Conservation (phyloP, 495 filamentous ascomycete species). For the Talaromyces adpressus region DNA sequence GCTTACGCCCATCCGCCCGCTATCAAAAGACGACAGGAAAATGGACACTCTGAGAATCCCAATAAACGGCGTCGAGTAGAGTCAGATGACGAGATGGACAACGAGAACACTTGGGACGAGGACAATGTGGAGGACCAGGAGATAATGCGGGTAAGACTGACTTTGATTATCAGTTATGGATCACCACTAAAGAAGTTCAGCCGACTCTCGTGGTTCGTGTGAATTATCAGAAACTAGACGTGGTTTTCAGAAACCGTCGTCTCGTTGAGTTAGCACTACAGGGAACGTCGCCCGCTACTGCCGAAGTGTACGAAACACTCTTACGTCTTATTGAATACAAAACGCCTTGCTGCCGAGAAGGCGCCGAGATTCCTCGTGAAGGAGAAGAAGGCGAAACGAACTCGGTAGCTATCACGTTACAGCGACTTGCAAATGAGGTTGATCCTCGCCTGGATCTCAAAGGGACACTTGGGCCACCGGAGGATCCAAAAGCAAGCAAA, state of each 20-base stretch:
- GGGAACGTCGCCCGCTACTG: constrained; percentile 45
- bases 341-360: constrained; percentile 59
- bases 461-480: constrained; percentile 29
- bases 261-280: constrained; percentile 59
- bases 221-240: constrained; percentile 78
- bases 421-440: constrained; percentile 29
- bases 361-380: constrained; percentile 44
- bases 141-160: constrained; percentile 33
- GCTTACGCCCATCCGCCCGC: constrained; percentile 33
- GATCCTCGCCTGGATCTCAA: constrained; percentile 34
- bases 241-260: constrained; percentile 70
- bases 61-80: constrained; percentile 16
- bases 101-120: constrained; percentile 30
- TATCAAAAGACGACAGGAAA: constrained; percentile 23
- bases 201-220: constrained; percentile 64
- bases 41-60: constrained; percentile 11
- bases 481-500: constrained; percentile 15
- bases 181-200: constrained; percentile 20
- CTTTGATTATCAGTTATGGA: constrained; percentile 3
- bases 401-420: constrained; percentile 29
- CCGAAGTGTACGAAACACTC: constrained; percentile 66
- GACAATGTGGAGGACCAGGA: constrained; percentile 12
- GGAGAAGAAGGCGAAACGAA: constrained; percentile 43
- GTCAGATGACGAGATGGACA: constrained; percentile 33
- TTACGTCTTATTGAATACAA: constrained; percentile 63